Evolutionary conservation across 2,329 filamentous ascomycete species (phyloP), one percentile per base, ranked within the genome.

Genomic region (Neofusicoccum umdonicola): DNA sequence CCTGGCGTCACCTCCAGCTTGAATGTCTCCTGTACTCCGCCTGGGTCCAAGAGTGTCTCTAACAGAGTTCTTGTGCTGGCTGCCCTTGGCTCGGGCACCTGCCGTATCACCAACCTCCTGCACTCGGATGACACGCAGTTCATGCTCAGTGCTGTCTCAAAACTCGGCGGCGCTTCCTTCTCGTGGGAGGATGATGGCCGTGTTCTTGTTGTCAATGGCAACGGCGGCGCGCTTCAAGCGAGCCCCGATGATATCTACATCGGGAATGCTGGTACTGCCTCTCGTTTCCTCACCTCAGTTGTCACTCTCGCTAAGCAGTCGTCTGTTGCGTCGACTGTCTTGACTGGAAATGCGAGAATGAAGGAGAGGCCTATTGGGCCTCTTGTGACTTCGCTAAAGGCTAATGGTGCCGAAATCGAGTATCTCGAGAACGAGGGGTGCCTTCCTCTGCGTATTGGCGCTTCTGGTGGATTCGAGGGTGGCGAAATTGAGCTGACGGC

Each of bases 41-140:
- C 95, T 1, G 95, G 95, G 51, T 98, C 95, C 19, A 99, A 99
- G 82, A 97, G 93, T 77, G 93, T 99, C 65, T 99, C 95, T 0
- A 99, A 99, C 78, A 88, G 95, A 50, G 94, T 96, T 39, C 85
- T 99, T 44, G 87, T 99, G n/a, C 84, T 99, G 60, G 95, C 95
- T 50, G 95, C 95, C 12, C 87, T 99, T 37, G 93, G 93, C 39
- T 86, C 87, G 63, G 95, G 95, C 17, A 88, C 89, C 31, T 97
- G 93, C 74, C 89, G 90, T 44, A 90, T 99, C 76, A 93, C 87
- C 77, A 98, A 99, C 71, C 82, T 99, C 37, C 85, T 99, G 11
- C 94, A 97, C 78, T 98, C 95, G 0, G 95, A 98, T 71, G 95
- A 99, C 74, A 97, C 93, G 0, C 92, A 98, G 76, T 95, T 92